Evolutionary conservation across 805 yeast species (phyloP).

Genomic region (Yamadazyma kitorensis): DNA sequence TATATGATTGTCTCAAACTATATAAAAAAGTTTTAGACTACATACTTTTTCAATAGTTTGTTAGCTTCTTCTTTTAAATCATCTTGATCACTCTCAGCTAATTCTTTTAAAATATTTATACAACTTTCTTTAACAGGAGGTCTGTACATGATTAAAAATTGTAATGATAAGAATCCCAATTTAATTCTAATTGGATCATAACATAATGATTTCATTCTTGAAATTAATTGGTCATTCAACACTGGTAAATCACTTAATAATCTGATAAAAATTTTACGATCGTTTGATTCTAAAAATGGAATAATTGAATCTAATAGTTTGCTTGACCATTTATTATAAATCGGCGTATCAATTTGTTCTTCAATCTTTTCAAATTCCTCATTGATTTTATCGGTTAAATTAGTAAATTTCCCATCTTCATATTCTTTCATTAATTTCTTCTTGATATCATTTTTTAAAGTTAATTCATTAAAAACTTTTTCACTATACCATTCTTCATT

Average conservation of each 20-base stretch:
- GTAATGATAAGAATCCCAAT: slow-evolving; percentile 79
- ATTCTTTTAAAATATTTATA: slow-evolving; percentile 45
- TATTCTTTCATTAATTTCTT: slow-evolving; percentile 16
- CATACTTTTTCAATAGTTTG: slow-evolving; percentile 47
- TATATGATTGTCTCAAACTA: no score
- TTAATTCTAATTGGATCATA: slow-evolving; percentile 79
- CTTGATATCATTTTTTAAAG: slow-evolving; percentile 18
- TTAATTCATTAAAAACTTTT: slow-evolving; percentile 36
- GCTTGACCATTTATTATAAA: slow-evolving; percentile 67
- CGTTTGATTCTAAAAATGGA: slow-evolving; percentile 80
- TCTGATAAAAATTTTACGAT: slow-evolving; percentile 77
- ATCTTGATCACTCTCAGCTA: slow-evolving; percentile 45
- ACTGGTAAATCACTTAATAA: slow-evolving; percentile 85
- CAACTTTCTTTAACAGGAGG: slow-evolving; percentile 73
- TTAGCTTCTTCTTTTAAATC: slow-evolving; percentile 47
- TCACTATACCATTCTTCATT: slow-evolving; percentile 91
- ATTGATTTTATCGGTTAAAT: slow-evolving; percentile 18
- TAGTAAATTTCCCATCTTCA: slow-evolving; percentile 19
- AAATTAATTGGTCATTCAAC: slow-evolving; percentile 59
- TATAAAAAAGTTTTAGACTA: no score
- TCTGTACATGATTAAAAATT: slow-evolving; percentile 81
- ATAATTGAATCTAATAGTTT: slow-evolving; percentile 73
- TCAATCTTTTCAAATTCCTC: slow-evolving; percentile 16
- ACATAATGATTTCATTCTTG: slow-evolving; percentile 68
- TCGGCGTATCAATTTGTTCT: slow-evolving; percentile 39